Percentiles rank a stretch among this genome's conserved stretches.
Conservation (phyloP, 2,329 filamentous ascomycete species). For the Fusarium hostae region DNA sequence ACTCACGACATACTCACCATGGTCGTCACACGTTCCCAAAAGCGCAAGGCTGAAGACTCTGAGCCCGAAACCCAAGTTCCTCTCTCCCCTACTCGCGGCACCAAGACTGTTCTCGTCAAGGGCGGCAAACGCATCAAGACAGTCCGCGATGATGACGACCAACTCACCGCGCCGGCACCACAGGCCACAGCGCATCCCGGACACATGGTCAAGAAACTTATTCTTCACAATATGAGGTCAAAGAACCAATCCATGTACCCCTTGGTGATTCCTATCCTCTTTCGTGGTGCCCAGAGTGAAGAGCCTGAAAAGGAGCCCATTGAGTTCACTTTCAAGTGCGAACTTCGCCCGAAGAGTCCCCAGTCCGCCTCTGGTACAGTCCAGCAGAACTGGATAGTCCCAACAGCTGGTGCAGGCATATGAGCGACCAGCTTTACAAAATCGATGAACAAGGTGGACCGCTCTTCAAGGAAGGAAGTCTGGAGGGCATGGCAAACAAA, state of each 20-base stretch:
- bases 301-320: neutral
- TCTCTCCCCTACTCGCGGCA: accelerated
- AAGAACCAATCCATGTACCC: neutral
- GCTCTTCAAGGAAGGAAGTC: no score
- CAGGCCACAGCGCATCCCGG: neutral
- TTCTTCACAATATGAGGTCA: neutral
- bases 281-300: neutral
- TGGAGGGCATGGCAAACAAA: no score
- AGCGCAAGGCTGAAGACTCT: neutral
- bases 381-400: neutral
- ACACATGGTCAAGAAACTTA: neutral
- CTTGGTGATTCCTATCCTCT: neutral
- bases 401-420: neutral
- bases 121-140: neutral
- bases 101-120: neutral
- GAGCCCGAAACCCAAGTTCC: neutral
- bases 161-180: neutral
- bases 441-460: no score
- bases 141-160: neutral
- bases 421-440: neutral
- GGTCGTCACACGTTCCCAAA: neutral
- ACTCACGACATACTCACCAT: neutral
- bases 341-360: neutral
- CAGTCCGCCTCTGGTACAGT: neutral
- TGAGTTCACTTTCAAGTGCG: neutral